These are phyloP conservation scores for Phytophthora megakarya DNA, from an alignment of 352 stramenopile species.

Conservation along the genomic window DNA sequence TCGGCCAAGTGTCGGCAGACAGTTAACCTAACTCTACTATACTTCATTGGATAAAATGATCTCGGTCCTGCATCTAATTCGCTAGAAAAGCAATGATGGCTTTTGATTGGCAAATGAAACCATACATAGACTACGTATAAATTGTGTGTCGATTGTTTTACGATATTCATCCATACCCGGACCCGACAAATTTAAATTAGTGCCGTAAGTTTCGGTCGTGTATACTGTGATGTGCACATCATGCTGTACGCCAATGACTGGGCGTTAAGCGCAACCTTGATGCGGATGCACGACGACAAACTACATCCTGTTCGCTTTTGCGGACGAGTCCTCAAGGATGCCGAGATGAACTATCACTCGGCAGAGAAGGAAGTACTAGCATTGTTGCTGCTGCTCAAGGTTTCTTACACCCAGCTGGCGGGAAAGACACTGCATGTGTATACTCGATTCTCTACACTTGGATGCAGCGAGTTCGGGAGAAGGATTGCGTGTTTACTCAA, in stretches of 20 bases:
- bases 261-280: constrained; percentile 20
- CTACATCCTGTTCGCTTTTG: constrained; percentile 25
- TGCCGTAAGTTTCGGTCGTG: no score
- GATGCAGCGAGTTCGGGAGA: constrained; percentile 1
- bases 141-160: no score
- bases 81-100: no score
- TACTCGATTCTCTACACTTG: constrained; percentile 23
- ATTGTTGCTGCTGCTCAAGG: constrained; percentile 10
- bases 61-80: no score
- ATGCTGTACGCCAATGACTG: constrained; percentile 31
- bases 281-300: constrained; percentile 9
- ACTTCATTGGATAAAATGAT: no score
- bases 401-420: constrained; percentile 11
- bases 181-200: no score
- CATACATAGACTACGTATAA: no score
- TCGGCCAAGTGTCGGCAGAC: no score
- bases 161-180: no score
- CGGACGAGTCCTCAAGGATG: constrained; percentile 4
- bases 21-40: no score
- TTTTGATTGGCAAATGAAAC: no score
- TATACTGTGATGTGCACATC: constrained; percentile 11
- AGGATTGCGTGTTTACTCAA: constrained; percentile 4
- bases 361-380: constrained; percentile 25
- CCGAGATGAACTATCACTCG: constrained; percentile 17
- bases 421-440: constrained; percentile 15